Evolutionary conservation across 179 eudicot species (phyloP), one percentile per base, ranked within the genome.

Genomic region (Sideroxylon spinosum): DNA sequence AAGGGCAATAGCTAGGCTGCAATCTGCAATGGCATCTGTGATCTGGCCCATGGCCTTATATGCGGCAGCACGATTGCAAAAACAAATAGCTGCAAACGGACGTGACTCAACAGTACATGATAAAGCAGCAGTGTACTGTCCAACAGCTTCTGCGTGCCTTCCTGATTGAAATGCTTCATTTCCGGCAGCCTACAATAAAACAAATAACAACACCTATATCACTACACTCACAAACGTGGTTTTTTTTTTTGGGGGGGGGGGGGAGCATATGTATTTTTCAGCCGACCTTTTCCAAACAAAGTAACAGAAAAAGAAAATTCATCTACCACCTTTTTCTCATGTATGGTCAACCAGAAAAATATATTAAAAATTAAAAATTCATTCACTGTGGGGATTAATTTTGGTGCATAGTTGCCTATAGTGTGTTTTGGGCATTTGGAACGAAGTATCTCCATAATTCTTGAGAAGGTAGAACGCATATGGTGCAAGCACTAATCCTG

Each of bases 31-130:
- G 60, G 99, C 99, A 87, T 95, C 98, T 80, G 90, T 61, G 44
- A 92, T 84, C 86, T 88, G 95, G 66, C 90, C 92, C 85, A 92
- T 82, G 75, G 91, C 91, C 79, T 89, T 91, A 85, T 93, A 90
- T 37, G 99, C 92, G 78, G 98, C 98, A 82, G 98, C 97, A 59
- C 98, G 98, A 77, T 95, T 95, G 85, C 98, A 90, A 73, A 90
- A 89, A 84, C 99, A 95, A 79, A 95, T 86, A 62, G 99, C 97
- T 75, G 99, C 91, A 82, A 91, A 95, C 56, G 98, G 94, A 23
- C 94, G 91, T 76, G 98, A 93, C 75, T 95, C 98, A 68, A 90
- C 89, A 74, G 88, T 90, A 79, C 91, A 89, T 79, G 86, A 84
- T 83, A 95, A 83, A 78, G 99, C 95, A 81, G 89, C 82, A 62